Evolutionary conservation across 2,329 filamentous ascomycete species (phyloP), one percentile per base, ranked within the genome.

Genomic region (Botrytis aclada): DNA sequence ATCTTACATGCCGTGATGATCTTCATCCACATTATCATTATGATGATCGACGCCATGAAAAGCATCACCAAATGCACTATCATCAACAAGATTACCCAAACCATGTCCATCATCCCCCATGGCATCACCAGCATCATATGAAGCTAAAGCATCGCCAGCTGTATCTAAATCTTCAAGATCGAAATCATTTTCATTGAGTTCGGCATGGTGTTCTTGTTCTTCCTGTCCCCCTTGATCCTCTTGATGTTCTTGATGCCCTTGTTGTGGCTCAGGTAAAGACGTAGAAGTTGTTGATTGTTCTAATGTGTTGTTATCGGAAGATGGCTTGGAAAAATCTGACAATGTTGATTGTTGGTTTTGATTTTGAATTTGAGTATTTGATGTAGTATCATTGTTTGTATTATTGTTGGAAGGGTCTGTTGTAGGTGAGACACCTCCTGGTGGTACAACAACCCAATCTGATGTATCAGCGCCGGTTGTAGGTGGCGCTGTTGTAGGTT

Each of bases 31-130:
- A 29, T 77, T 75, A n/a, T 74, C 77, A 29, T 76, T 76, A 12
- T 71, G 76, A 64, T 72, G 70, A 41, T 81, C 86, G 20, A 89
- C 87, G 7, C 87, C 88, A 77, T 94, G 92, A 82, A 95, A 93
- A 0, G 93, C 93, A 77, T 96, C 92, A 4, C 92, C 93, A 83
- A 96, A 96, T 1, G 92, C 93, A 51, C 91, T 93, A 79, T 94
- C 92, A 64, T 93, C 92, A 83, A 90, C 87, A 77, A 87, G 86
- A 69, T 90, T 81, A 80, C 88, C 86, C n/a, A 88, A 81, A 14
- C 87, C 88, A 60, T 86, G 80, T 76, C 86, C 85, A 6, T 85
- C 81, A 72, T 85, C 85, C 29, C 81, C 80, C 69, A 83, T 73
- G 32, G 71, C 72, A 65, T 88, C 87, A 34, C 84, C 81, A 43